Percentiles rank a stretch among this genome's conserved stretches.
Evolutionary conservation across 2,329 filamentous ascomycete genomes (phyloP).

Genomic region (Incumbomyces delicatus): DNA sequence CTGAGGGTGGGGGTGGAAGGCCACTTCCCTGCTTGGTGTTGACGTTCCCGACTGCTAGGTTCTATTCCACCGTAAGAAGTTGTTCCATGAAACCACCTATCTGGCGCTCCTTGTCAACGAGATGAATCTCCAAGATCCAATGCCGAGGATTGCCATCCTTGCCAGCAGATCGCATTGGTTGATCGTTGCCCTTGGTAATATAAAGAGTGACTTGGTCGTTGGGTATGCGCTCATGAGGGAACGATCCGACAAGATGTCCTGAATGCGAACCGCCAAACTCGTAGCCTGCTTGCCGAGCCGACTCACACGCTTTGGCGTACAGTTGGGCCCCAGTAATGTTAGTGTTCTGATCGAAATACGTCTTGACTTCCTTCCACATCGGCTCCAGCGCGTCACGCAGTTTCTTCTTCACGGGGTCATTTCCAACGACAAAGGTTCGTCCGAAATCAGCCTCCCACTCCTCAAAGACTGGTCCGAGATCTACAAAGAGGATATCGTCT

Average conservation of each 20-base stretch:
- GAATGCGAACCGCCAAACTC: slow-evolving; percentile 37
- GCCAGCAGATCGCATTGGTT: slow-evolving; percentile 31
- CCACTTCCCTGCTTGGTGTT: too few relatives aligned
- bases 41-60: neutral
- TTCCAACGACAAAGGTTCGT: slow-evolving; percentile 42
- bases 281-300: slow-evolving; percentile 33
- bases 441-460: slow-evolving; percentile 46
- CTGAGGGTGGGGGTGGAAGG: too few relatives aligned
- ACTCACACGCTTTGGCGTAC: slow-evolving; percentile 34
- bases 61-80: slow-evolving; percentile 40
- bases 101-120: slow-evolving; percentile 28
- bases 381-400: slow-evolving; percentile 40
- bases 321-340: slow-evolving; percentile 42
- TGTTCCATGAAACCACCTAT: slow-evolving; percentile 32
- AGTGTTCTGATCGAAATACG: slow-evolving; percentile 28
- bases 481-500: slow-evolving; percentile 44
- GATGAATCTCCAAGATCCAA: slow-evolving; percentile 44
- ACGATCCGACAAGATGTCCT: slow-evolving; percentile 43
- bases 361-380: slow-evolving; percentile 38
- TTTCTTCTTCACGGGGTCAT: slow-evolving; percentile 36
- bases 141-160: slow-evolving; percentile 35
- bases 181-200: slow-evolving; percentile 36
- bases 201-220: slow-evolving; percentile 38
- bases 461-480: slow-evolving; percentile 45
- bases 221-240: slow-evolving; percentile 43